phyloP scores from a whole-genome alignment of 2,329 filamentous ascomycete genomes.

The Fusarium marasasianum region DNA sequence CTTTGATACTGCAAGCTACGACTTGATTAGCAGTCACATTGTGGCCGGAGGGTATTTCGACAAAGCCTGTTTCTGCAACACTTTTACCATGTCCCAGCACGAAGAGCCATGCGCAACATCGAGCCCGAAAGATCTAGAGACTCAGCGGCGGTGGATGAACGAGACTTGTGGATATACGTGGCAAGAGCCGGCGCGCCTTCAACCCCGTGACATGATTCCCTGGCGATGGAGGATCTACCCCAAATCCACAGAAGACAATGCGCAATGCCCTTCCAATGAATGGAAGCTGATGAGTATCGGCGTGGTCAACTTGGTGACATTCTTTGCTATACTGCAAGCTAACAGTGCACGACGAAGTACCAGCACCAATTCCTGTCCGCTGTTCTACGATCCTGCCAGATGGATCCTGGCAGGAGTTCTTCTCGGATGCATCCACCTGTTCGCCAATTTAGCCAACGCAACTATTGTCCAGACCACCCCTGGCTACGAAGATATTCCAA shows the following conservation, averaged over 20 bases:
- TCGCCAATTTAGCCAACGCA: not conserved
- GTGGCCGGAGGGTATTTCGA: slow-evolving; percentile 17
- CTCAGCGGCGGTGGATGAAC: slow-evolving; percentile 15
- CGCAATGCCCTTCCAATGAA: not conserved
- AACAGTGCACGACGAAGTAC: accelerated
- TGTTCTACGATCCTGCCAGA: not conserved
- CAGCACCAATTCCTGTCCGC: accelerated
- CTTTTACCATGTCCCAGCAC: not conserved
- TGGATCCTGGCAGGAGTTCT: slow-evolving; percentile 3
- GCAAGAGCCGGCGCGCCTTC: not conserved
- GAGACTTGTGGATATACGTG: slow-evolving; percentile 17
- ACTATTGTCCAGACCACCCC: not conserved
- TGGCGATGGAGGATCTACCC: slow-evolving; percentile 19
- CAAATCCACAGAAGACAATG: accelerated
- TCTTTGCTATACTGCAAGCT: not conserved
- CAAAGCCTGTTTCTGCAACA: slow-evolving; percentile 20
- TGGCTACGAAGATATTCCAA: slow-evolving; percentile 2
- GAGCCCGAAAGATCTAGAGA: not conserved
- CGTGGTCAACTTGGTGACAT: not conserved
- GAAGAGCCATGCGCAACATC: slow-evolving; percentile 7
- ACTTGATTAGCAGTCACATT: not conserved
- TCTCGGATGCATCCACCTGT: not conserved
- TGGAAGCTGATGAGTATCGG: slow-evolving; percentile 4
- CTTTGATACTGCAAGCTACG: slow-evolving; percentile 19
- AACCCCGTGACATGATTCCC: slow-evolving; percentile 18